Evolutionary conservation across 768 basidiomycete species (phyloP).

Genomic region (Hygrophorus russula): DNA sequence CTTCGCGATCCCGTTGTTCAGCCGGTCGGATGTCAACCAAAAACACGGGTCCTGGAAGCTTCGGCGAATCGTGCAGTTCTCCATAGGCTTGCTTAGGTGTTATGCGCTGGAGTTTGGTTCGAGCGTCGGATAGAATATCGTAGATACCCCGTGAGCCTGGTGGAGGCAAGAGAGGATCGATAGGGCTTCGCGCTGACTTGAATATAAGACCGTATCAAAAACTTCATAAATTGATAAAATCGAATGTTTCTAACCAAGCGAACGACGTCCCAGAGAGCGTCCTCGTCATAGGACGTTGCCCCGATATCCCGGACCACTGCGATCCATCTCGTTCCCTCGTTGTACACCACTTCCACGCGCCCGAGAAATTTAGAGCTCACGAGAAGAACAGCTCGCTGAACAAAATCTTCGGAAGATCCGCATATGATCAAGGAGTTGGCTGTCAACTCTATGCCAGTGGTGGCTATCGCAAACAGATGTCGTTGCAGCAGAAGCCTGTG

Average conservation of each 20-base stretch:
- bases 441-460: constrained; percentile 25
- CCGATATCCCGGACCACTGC: constrained; percentile 46
- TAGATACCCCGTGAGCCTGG: constrained; percentile 52
- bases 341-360: constrained; percentile 31
- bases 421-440: constrained; percentile 45
- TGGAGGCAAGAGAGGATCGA: constrained; percentile 53
- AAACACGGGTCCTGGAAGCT: constrained; percentile 49
- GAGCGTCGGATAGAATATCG: constrained; percentile 43
- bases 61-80: constrained; percentile 38
- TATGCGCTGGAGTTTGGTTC: constrained; percentile 55
- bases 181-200: constrained; percentile 46
- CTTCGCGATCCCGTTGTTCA: constrained; percentile 43
- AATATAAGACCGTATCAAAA: constrained; percentile 54
- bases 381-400: constrained; percentile 60
- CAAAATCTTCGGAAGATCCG: constrained; percentile 40
- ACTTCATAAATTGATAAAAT: constrained; percentile 20
- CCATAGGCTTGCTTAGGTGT: constrained; percentile 47
- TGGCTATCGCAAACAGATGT: constrained; percentile 46
- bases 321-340: constrained; percentile 24
- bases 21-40: constrained; percentile 71
- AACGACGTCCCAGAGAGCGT: constrained; percentile 53
- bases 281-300: constrained; percentile 45
- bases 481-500: constrained; percentile 28
- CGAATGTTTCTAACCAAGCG: background rate
- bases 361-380: constrained; percentile 61